Evolutionary conservation across 805 yeast genomes (phyloP), one percentile per base, ranked within the genome.

Genomic region (Metschnikowia lachancei): DNA sequence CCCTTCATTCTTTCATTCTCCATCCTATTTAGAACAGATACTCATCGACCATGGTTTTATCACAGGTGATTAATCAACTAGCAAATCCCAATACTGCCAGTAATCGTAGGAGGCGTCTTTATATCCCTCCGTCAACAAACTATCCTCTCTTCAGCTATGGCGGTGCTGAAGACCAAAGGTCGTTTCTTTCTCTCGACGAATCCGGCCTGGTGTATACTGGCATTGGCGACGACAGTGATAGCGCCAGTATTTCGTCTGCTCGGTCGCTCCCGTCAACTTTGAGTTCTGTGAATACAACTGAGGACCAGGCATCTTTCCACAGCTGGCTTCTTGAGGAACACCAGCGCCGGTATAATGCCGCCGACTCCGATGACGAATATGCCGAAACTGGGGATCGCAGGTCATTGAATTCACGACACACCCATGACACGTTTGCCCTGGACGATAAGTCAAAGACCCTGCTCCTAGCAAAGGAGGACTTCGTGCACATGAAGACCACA

Each of bases 91-190:
- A 61, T 40, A 61, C 64, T 10, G 59, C 61, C 30, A 51, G 50
- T 37, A 69, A 69, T 17, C 58, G 75, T 45, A 58, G 76, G 46
- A 56, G 77, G 47, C 56, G 72, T 36, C 57, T 72, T 17, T 72
- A 61, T 54, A 70, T 72, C 16, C 77, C 77, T 3, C 77, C 76
- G 1, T 67, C 74, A 6, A 72, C 77, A 6, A 66, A 71, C 36
- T 58, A 56, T 40, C 77, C 76, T 4, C 54, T 72, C 22, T 72
- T 72, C 53, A 60, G 61, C 42, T 71, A 70, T 52, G 77, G 77
- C 5, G 69, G 60, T 3, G 76, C 72, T 2, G 74, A 69, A 24
- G 76, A 72, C 56, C 75, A 70, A 53, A 54, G 76, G 28, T 69
- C 75, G 7, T 72, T 72, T 47, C 54, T 72, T n/a, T 69, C 75